Percentiles rank a stretch among this genome's conserved stretches.
phyloP scores from a whole-genome alignment of 495 filamentous ascomycete species.

The Lasiosphaeria ovina region DNA sequence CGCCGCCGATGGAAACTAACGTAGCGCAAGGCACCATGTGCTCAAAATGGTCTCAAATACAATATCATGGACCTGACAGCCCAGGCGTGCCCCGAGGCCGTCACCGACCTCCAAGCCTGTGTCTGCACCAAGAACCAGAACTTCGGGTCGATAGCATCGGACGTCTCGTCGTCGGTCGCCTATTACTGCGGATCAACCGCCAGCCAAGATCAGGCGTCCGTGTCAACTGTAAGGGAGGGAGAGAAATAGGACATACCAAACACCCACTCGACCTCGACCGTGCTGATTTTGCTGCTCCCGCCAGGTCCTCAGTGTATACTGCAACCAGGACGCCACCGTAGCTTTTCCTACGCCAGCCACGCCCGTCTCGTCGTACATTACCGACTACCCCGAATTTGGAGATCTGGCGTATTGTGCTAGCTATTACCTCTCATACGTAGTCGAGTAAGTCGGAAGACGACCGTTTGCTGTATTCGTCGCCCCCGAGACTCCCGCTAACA shows the following conservation, averaged over 20 bases:
- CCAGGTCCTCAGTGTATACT: conserved; percentile 41
- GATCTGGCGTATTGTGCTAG: conserved; percentile 47
- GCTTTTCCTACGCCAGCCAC: conserved; percentile 38
- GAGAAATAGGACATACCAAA: background rate
- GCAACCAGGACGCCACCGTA: conserved; percentile 37
- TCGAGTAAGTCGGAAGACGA: conserved; percentile 30
- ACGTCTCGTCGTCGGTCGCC: conserved; percentile 37
- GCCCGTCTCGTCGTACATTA: conserved; percentile 43
- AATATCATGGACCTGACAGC: conserved; percentile 41
- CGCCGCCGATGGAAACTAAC: background rate
- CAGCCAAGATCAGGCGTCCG: conserved; percentile 45
- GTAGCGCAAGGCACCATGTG: conserved; percentile 45
- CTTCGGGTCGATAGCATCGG: conserved; percentile 37
- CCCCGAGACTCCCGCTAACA: conserved; percentile 14
- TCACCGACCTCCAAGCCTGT: conserved; percentile 44
- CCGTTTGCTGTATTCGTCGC: background rate
- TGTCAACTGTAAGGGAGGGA: conserved; percentile 30
- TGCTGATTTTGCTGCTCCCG: conserved; percentile 3
- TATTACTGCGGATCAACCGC: conserved; percentile 43
- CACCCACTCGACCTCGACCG: background rate
- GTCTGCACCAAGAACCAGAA: conserved; percentile 51
- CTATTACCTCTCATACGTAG: conserved; percentile 36
- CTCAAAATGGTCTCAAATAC: conserved; percentile 38
- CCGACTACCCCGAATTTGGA: conserved; percentile 42
- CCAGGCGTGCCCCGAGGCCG: conserved; percentile 38